A percentile compares a stretch with the other conserved stretches of the same genome.
Evolutionary conservation across 2,329 filamentous ascomycete genomes (phyloP).

Genomic region (Diaporthe eres): DNA sequence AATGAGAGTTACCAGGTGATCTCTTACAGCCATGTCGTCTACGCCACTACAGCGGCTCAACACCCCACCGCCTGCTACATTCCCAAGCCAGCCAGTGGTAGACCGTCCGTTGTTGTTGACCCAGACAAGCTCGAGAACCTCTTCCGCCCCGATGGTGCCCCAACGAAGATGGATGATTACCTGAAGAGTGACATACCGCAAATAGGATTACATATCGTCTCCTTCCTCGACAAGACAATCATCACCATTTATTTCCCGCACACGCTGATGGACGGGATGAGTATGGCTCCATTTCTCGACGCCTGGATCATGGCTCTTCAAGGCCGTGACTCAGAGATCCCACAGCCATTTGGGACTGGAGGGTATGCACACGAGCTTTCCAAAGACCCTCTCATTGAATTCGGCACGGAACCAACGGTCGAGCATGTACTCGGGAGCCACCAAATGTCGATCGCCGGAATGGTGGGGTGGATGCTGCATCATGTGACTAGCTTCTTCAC

Average conservation of each 20-base stretch:
- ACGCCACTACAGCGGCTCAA: slow-evolving; percentile 49
- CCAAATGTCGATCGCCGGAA: slow-evolving; percentile 43
- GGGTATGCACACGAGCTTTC: neutral
- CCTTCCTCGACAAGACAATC: slow-evolving; percentile 58
- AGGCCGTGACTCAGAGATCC: slow-evolving; percentile 51
- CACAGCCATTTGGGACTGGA: slow-evolving; percentile 44
- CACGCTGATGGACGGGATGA: slow-evolving; percentile 57
- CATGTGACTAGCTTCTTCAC: slow-evolving; percentile 36
- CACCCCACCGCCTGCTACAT: slow-evolving; percentile 53
- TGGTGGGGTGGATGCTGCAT: slow-evolving; percentile 49
- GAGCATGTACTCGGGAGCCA: slow-evolving; percentile 43
- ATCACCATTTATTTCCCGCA: slow-evolving; percentile 58
- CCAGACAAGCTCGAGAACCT: slow-evolving; percentile 46
- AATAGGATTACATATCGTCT: slow-evolving; percentile 57
- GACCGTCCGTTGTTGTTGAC: slow-evolving; percentile 47
- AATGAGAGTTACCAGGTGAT: slow-evolving; percentile 50
- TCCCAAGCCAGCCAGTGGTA: slow-evolving; percentile 43
- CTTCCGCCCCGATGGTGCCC: slow-evolving; percentile 43
- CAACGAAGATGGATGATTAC: slow-evolving; percentile 52
- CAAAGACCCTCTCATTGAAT: slow-evolving; percentile 49
- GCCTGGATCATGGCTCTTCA: slow-evolving; percentile 56
- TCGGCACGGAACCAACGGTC: slow-evolving; percentile 46
- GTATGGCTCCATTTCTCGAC: slow-evolving; percentile 52
- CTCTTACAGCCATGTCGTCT: slow-evolving; percentile 50
- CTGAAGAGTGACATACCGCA: slow-evolving; percentile 55